Base-by-base conservation (phyloP, 306 rosid genomes). In the Carpinus viminea region DNA sequence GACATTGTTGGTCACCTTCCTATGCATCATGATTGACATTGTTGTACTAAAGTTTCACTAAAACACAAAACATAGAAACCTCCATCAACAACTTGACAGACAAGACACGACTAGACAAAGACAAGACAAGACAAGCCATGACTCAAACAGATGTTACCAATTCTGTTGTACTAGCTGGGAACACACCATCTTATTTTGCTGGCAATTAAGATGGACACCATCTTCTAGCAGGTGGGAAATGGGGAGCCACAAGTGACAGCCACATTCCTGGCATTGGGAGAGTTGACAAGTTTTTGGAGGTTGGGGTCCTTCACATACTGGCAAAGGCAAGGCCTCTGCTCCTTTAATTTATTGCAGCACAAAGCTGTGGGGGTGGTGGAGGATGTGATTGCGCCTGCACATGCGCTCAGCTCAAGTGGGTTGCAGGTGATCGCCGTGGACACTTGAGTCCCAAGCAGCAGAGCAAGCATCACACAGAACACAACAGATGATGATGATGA, bases 301-400 rank as follows among this genome's bases (percentile, higher is more conserved):
- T 66, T 87, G 1, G 93, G 91, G 61, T 89, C 74, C 78, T 84
- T 87, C 82, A 85, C 38, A 59, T 87, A 87, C 38, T 82, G 74
- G 82, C 93, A 89, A 78, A 89, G 89, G 80, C 93, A 87, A 65
- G 89, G 86, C 80, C 81, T 85, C 60, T 87, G 91, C 64, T 89
- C 85, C 80, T 78, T 87, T 48, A 87, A 53, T 73, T 86, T 87
- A 13, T 75, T 71, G 74, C 93, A 89, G 43, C 93, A 89, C 2
- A 48, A 53, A 10, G 79, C 26, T 2, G 91, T 54, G 9, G 89
- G 88, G 61, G 84, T 82, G 60, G 2, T 83, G 0, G 85, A 69
- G 1, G 89, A 62, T 12, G 73, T 87, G 54, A 89, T 81, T 43
- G 93, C 84, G 0, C 79, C 81, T 0, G 80, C 86, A 54, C 88